Conservation (phyloP, 192 early-diverging fungal species). For the Phlyctochytrium planicorne region DNA sequence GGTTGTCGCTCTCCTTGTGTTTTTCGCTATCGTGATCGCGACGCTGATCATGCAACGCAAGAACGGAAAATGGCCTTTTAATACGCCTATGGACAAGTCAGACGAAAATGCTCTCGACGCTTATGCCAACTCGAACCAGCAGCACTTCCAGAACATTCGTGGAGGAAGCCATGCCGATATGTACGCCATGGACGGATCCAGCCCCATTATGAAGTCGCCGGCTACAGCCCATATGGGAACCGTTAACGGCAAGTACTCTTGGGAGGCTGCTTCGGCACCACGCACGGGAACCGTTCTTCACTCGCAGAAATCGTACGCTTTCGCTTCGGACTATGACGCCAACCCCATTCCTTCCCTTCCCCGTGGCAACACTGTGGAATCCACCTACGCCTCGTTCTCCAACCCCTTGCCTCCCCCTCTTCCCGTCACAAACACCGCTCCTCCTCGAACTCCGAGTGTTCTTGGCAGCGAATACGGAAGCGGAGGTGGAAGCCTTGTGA, state of each 20-base stretch:
- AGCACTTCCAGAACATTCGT: background rate
- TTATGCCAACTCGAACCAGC: background rate
- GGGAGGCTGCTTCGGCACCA: background rate
- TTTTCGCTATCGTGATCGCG: background rate
- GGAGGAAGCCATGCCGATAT: background rate
- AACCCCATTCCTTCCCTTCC: background rate
- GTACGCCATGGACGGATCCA: background rate
- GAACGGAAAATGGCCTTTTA: background rate
- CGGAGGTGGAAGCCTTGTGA: background rate
- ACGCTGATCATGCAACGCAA: background rate
- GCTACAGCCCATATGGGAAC: background rate
- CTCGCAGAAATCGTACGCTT: conserved; percentile 1
- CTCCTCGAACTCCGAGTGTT: background rate
- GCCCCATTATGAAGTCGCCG: background rate
- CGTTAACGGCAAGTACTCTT: background rate
- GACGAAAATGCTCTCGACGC: background rate
- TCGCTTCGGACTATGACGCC: conserved; percentile 6
- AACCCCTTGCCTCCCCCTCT: background rate
- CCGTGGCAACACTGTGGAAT: background rate
- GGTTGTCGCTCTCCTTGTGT: background rate
- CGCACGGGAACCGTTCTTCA: background rate
- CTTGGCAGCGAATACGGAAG: background rate
- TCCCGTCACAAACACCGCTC: background rate
- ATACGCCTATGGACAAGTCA: background rate
- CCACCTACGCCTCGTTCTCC: background rate